Evolutionary conservation across 331 rosid genomes (phyloP), one percentile per base, ranked within the genome.

Genomic region (Cydonia oblonga): DNA sequence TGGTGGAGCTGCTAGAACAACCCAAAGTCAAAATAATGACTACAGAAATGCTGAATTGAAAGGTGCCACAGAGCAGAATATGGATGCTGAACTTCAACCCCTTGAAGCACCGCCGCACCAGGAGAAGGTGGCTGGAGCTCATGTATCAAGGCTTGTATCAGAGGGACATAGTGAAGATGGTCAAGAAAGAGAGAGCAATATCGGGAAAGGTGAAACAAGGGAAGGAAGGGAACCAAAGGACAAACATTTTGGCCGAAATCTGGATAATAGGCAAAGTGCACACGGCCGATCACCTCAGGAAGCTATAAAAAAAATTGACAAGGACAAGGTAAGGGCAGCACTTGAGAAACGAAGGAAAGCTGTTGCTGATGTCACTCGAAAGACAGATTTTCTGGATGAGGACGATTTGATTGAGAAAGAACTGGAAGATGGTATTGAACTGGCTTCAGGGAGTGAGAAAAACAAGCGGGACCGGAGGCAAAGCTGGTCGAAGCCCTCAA

Each of bases 341-440:
- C 76, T 95, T 62, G 99, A 95, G 86, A 95, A 91, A 82, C 85
- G 97, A 64, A 89, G 91, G 93, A 95, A 88, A 81, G 79, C 88
- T 59, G 66, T 84, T 66, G 90, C 89, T 49, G 84, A 87, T 70
- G 65, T 91, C 52, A 82, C 93, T 51, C 81, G 87, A 74, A 95
- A 84, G 72, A 68, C 85, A 61, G 99, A 95, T 75, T 38, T 81
- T 68, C 81, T 95, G 93, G 90, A 95, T 76, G 97, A 95, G 66
- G 99, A 95, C 72, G 99, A 95, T 82, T 90, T 95, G 70, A 91
- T 95, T 69, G 99, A 95, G 78, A 89, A 86, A 85, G 97, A 91
- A 81, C 85, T 95, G 49, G 99, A 95, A 82, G 96, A 90, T 85
- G 97, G 98, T 56, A 85, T 95, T 29, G 97, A 95, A 75, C 72